A percentile compares a stretch with the other conserved stretches of the same genome.
These are phyloP conservation scores for Pneumocystis wakefieldiae DNA, from an alignment of 1,139 yeast species.

Conservation along the genomic window DNA sequence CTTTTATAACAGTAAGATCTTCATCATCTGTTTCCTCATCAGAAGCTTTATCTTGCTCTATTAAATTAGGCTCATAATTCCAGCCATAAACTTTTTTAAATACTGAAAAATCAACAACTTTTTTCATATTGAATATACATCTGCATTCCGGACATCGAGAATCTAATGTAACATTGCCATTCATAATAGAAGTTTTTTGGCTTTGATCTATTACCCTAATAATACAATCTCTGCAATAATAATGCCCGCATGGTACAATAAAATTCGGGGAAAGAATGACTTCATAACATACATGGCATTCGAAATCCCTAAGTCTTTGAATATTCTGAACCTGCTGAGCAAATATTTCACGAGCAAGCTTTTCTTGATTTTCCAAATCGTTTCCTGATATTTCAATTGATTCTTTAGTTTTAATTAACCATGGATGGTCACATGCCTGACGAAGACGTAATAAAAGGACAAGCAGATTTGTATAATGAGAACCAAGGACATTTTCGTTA, in stretches of 20 bases:
- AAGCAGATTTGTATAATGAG: conserved; percentile 41
- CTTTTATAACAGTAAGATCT: conserved; percentile 17
- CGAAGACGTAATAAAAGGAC: conserved; percentile 64
- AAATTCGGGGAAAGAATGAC: conserved; percentile 36
- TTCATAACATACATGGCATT: conserved; percentile 60
- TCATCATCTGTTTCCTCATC: conserved; percentile 18
- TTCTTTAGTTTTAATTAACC: conserved; percentile 52
- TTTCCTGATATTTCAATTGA: conserved; percentile 23
- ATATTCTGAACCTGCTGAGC: background rate
- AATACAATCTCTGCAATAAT: conserved; percentile 51
- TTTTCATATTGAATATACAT: conserved; percentile 28
- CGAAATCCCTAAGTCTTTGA: conserved; percentile 23
- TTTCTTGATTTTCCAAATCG: conserved; percentile 9
- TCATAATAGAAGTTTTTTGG: conserved; percentile 27
- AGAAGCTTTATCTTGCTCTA: conserved; percentile 15
- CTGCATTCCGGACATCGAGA: conserved; percentile 43
- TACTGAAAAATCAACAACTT: conserved; percentile 36
- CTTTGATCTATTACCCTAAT: conserved; percentile 32
- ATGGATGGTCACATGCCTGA: conserved; percentile 82
- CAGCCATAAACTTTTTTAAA: conserved; percentile 31
- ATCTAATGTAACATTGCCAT: conserved; percentile 25
- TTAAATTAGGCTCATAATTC: conserved; percentile 13
- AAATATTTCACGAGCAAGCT: conserved; percentile 4
- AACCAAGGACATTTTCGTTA: conserved; percentile 21
- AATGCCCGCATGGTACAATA: conserved; percentile 43